phyloP scores from a whole-genome alignment of 2,329 filamentous ascomycete genomes.

The Aspergillus eucalypticola region DNA sequence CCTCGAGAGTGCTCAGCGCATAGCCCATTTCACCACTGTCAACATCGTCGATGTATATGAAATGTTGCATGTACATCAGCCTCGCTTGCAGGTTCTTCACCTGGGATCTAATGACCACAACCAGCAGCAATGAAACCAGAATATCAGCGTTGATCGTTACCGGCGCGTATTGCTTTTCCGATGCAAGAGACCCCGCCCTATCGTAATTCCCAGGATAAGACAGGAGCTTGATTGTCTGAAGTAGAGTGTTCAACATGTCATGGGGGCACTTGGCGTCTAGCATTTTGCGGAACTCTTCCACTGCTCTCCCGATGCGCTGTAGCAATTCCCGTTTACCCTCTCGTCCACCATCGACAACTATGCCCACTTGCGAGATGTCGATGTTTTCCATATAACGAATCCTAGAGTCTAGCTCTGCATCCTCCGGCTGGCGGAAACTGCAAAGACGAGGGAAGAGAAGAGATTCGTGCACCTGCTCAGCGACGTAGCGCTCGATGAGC shows the following conservation, averaged over 20 bases:
- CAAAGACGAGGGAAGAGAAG: slow-evolving; percentile 82
- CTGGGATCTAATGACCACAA: slow-evolving; percentile 89
- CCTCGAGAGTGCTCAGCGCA: slow-evolving; percentile 92
- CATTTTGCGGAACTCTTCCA: slow-evolving; percentile 89
- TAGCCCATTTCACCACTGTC: slow-evolving; percentile 96
- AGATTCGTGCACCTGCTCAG: slow-evolving; percentile 84
- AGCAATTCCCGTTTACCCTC: slow-evolving; percentile 80
- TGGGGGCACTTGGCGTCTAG: slow-evolving; percentile 74
- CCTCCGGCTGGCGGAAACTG: slow-evolving; percentile 74
- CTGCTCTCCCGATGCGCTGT: slow-evolving; percentile 71
- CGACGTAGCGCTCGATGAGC: slow-evolving; percentile 90
- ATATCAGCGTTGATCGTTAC: slow-evolving; percentile 83
- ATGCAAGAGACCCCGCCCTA: slow-evolving; percentile 41
- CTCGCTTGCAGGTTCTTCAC: slow-evolving; percentile 85
- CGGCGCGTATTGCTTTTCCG: slow-evolving; percentile 56
- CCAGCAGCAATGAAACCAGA: slow-evolving; percentile 83
- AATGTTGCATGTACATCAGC: slow-evolving; percentile 92
- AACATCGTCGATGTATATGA: slow-evolving; percentile 96
- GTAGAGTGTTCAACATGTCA: slow-evolving; percentile 80
- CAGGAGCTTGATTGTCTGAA: slow-evolving; percentile 79
- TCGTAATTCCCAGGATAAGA: slow-evolving; percentile 61
- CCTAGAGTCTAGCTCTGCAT: slow-evolving; percentile 82
- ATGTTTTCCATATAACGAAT: slow-evolving; percentile 92
- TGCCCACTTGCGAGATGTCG: slow-evolving; percentile 91
- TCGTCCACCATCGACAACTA: slow-evolving; percentile 76